A percentile compares a stretch with the other conserved stretches of the same genome.
phyloP scores from a whole-genome alignment of 1,284 basidiomycete species.

The Trametes sp. region DNA sequence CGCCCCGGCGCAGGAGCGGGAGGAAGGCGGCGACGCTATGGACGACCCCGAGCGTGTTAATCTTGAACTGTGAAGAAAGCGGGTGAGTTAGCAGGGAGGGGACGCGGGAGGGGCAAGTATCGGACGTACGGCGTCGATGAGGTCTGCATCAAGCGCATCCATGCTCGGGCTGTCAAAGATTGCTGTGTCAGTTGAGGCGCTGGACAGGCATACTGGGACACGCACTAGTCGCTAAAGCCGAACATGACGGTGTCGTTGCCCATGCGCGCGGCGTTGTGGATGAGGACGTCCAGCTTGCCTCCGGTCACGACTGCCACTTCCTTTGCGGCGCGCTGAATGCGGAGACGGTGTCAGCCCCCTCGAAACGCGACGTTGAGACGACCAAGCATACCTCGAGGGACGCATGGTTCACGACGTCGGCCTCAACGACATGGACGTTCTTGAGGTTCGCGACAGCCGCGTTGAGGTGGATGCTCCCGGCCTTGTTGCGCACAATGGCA shows the following conservation, averaged over 20 bases:
- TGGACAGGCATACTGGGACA: too few species aligned
- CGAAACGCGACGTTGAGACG: too few species aligned
- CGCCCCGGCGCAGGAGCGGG: slow-evolving; percentile 47
- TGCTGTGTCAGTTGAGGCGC: neutral
- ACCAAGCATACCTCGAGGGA: neutral
- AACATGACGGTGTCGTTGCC: neutral
- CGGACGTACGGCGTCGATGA: slow-evolving; percentile 18
- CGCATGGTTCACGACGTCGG: slow-evolving; percentile 1
- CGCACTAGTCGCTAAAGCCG: slow-evolving; percentile 20
- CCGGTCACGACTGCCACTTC: slow-evolving; percentile 10
- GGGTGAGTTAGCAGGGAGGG: slow-evolving; percentile 29
- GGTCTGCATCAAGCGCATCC: slow-evolving; percentile 27
- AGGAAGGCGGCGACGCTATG: slow-evolving; percentile 46
- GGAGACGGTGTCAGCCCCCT: neutral
- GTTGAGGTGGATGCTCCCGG: neutral
- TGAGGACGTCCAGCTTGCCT: slow-evolving; percentile 17
- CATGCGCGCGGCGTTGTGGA: slow-evolving; percentile 20
- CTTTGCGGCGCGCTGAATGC: slow-evolving; percentile 11
- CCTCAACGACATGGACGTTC: slow-evolving; percentile 9
- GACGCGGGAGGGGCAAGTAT: neutral
- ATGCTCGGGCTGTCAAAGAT: slow-evolving; percentile 12
- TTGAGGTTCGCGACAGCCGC: neutral
- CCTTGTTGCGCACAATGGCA: neutral
- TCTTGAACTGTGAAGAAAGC: slow-evolving; percentile 35
- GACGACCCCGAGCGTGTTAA: slow-evolving; percentile 49